Percentiles rank a stretch among this genome's conserved stretches.
Conservation (phyloP, 495 filamentous ascomycete species). For the Amniculicola lignicola region DNA sequence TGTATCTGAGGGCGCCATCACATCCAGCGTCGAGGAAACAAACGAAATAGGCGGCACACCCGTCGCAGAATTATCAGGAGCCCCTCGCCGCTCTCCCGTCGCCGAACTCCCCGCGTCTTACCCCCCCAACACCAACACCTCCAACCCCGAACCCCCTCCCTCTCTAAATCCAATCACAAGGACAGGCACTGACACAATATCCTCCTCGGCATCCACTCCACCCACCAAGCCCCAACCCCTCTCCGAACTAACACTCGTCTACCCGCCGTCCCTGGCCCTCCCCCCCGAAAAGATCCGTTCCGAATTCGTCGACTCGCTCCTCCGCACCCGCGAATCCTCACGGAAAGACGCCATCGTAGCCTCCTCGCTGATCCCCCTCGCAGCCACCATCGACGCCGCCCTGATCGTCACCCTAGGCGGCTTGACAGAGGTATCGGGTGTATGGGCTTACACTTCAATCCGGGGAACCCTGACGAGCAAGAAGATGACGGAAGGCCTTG, state of each 20-base stretch:
- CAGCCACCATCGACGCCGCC: conserved; percentile 38
- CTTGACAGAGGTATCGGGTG: conserved; percentile 39
- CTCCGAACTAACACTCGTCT: conserved; percentile 32
- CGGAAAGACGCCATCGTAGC: conserved; percentile 43
- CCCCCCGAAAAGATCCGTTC: conserved; percentile 37
- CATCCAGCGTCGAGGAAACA: conserved; percentile 7
- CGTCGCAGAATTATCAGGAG: background rate
- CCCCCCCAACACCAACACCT: background rate
- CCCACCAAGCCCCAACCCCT: conserved; percentile 7
- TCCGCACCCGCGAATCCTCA: conserved; percentile 42
- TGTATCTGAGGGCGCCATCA: conserved; percentile 30
- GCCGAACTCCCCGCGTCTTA: background rate
- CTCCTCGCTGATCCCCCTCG: conserved; percentile 41
- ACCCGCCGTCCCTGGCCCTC: conserved; percentile 37
- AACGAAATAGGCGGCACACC: background rate
- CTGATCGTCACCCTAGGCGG: conserved; percentile 42
- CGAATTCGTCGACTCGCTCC: conserved; percentile 42
- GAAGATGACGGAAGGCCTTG: conserved; percentile 15
- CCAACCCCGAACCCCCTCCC: background rate
- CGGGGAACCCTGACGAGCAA: conserved; percentile 38
- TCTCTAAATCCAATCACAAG: background rate
- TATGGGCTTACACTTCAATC: conserved; percentile 44
- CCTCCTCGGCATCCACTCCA: background rate
- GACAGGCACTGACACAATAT: too few relatives aligned
- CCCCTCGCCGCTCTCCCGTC: background rate